Evolutionary conservation across 192 early-diverging fungal species (phyloP).

Genomic region (Linnemannia hyalina): DNA sequence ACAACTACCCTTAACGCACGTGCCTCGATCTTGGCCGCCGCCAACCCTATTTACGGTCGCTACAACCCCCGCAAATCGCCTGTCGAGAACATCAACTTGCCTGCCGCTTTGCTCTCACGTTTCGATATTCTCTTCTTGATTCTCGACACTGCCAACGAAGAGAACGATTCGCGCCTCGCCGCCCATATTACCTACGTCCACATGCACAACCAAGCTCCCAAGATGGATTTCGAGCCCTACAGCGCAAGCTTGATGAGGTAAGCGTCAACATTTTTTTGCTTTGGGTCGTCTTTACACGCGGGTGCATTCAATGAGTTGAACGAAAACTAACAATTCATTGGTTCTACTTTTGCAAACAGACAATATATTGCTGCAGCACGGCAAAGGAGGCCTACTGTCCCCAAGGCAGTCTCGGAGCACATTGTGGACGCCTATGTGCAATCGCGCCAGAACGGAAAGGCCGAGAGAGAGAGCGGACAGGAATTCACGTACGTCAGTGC

Average conservation of each 20-base stretch:
- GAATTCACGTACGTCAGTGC: slow-evolving; percentile 87
- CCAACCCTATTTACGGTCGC: slow-evolving; percentile 96
- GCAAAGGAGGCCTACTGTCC: slow-evolving; percentile 78
- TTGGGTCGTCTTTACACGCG: neutral
- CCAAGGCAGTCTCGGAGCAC: slow-evolving; percentile 83
- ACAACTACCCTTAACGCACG: slow-evolving; percentile 97
- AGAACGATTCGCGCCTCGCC: slow-evolving; percentile 85
- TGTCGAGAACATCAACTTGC: slow-evolving; percentile 97
- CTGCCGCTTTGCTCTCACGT: slow-evolving; percentile 92
- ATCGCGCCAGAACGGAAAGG: slow-evolving; percentile 75
- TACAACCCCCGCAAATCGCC: slow-evolving; percentile 92
- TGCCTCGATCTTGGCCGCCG: slow-evolving; percentile 94
- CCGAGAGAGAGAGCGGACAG: slow-evolving; percentile 60
- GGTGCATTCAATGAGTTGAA: neutral
- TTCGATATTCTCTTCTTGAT: slow-evolving; percentile 95
- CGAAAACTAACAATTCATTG: neutral
- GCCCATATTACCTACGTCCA: slow-evolving; percentile 96
- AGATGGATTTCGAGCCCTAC: slow-evolving; percentile 69
- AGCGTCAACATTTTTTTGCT: neutral
- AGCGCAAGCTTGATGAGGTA: slow-evolving; percentile 84
- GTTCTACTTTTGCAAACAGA: slow-evolving; percentile 52
- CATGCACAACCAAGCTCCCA: slow-evolving; percentile 84
- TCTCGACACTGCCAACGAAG: slow-evolving; percentile 85
- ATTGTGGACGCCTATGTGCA: slow-evolving; percentile 90
- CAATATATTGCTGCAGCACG: slow-evolving; percentile 91